Evolutionary conservation across 2,329 filamentous ascomycete genomes (phyloP).

Genomic region (Whalleya microplaca): DNA sequence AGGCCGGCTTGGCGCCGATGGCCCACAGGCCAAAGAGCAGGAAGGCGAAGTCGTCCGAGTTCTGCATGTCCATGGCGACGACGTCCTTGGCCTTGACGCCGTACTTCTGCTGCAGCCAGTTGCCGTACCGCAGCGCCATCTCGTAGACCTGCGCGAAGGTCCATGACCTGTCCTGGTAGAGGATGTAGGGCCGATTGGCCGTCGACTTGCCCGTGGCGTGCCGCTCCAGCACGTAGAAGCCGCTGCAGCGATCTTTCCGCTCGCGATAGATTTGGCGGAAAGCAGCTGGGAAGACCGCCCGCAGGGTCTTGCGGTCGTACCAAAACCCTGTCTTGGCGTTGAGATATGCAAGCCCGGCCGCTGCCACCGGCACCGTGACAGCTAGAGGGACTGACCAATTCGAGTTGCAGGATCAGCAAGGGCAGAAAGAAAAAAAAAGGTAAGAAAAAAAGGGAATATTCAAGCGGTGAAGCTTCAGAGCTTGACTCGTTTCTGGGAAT

Average conservation of each 20-base stretch:
- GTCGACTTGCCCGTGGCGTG: slow-evolving; percentile 57
- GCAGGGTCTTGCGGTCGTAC: slow-evolving; percentile 68
- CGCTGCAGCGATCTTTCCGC: slow-evolving; percentile 64
- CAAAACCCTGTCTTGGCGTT: slow-evolving; percentile 71
- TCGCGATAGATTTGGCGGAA: slow-evolving; percentile 51
- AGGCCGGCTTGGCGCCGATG: slow-evolving; percentile 80
- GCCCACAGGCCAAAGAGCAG: slow-evolving; percentile 79
- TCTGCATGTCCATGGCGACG: slow-evolving; percentile 80
- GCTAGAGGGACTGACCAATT: slow-evolving; percentile 52
- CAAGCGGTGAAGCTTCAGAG: too few relatives aligned
- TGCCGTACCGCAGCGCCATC: slow-evolving; percentile 70
- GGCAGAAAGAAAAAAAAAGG: too few relatives aligned
- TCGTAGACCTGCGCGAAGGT: slow-evolving; percentile 80
- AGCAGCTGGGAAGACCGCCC: slow-evolving; percentile 51
- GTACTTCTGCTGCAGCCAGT: slow-evolving; percentile 70
- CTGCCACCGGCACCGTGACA: slow-evolving; percentile 62
- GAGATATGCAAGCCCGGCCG: slow-evolving; percentile 74
- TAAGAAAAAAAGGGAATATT: too few relatives aligned
- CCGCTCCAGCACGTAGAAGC: slow-evolving; percentile 77
- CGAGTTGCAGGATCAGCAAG: background rate
- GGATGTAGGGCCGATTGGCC: slow-evolving; percentile 62
- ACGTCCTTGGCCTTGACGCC: slow-evolving; percentile 72
- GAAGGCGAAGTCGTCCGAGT: slow-evolving; percentile 78
- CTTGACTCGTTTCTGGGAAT: too few relatives aligned
- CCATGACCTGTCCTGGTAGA: slow-evolving; percentile 70